Conservation (phyloP, 768 basidiomycete genomes). For the Lentinula sp. region DNA sequence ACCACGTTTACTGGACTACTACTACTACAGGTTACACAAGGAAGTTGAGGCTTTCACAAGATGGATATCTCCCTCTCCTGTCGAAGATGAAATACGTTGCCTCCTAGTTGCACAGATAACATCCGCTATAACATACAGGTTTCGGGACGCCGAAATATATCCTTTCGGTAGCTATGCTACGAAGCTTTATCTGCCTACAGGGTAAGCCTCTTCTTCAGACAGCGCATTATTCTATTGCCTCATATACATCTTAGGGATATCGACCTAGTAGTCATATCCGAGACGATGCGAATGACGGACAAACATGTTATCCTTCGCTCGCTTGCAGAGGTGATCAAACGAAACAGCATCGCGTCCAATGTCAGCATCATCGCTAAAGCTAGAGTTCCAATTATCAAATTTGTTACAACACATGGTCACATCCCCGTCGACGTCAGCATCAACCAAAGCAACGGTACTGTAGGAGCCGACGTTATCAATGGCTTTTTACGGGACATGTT, state of each 20-base stretch:
- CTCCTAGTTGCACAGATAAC: slow-evolving; percentile 68
- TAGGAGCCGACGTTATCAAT: background rate
- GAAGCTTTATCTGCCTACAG: slow-evolving; percentile 86
- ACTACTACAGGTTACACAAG: slow-evolving; percentile 58
- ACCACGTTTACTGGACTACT: background rate
- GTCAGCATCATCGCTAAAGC: slow-evolving; percentile 91
- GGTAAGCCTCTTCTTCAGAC: slow-evolving; percentile 45
- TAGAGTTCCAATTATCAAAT: slow-evolving; percentile 96
- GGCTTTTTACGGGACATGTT: background rate
- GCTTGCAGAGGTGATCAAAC: slow-evolving; percentile 74
- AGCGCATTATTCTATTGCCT: slow-evolving; percentile 2
- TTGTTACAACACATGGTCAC: slow-evolving; percentile 48
- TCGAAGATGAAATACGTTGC: slow-evolving; percentile 81
- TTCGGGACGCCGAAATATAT: slow-evolving; percentile 73
- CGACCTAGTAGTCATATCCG: slow-evolving; percentile 85
- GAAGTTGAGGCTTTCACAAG: slow-evolving; percentile 83
- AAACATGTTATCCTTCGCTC: slow-evolving; percentile 66
- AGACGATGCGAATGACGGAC: slow-evolving; percentile 65
- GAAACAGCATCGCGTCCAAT: slow-evolving; percentile 63
- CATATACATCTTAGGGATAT: slow-evolving; percentile 64
- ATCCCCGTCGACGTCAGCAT: slow-evolving; percentile 3
- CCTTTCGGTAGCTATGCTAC: slow-evolving; percentile 95
- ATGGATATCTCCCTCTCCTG: slow-evolving; percentile 82
- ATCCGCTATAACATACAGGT: slow-evolving; percentile 52
- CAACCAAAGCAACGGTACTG: background rate